Evolutionary conservation across 148 eudicot species (phyloP), one percentile per base, ranked within the genome.

Genomic region (Chenopodium formosanum): DNA sequence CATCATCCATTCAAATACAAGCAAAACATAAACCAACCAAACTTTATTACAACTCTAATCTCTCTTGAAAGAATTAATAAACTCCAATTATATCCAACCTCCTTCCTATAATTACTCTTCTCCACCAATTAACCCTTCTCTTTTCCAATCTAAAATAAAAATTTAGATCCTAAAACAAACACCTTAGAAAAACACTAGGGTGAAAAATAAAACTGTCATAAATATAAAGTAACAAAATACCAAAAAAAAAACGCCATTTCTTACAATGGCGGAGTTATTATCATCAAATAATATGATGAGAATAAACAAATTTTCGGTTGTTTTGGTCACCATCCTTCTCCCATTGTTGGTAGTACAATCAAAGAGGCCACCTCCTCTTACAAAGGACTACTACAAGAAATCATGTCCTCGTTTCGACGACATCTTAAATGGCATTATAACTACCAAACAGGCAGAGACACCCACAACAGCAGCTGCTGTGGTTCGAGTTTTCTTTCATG

Each of bases 401-500:
- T 78, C 90, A 81, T 91, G 94, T 58, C 92, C 92, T 0, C 78
- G 56, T 2, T 87, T 89, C 70, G 32, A 71, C 2, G 78, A 89
- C 7, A 87, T 86, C 68, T 70, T 89, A 10, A 78, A 73, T 29
- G 75, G 70, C 19, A 73, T 82, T 2, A 83, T 85, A 73, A 85
- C 86, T 1, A 72, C 73, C 53, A 91, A 91, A 80, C 92, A 91
- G 70, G 74, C 79, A 11, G 65, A 85, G 1, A 23, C 82, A 11
- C 92, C 94, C 0, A 85, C 90, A 47, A 89, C 94, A 9, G 91
- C 94, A 0, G 90, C 91, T 0, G 92, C 86, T 4, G 73, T 84
- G 46, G 74, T 91, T 56, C 88, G 90, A 32, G 83, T 87, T 44
- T 91, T 90, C 80, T 91, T 91, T 84, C 94, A 91, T 63, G 94